These are phyloP conservation scores for Russula olivacea DNA, from an alignment of 768 basidiomycete species.

Conservation along the genomic window DNA sequence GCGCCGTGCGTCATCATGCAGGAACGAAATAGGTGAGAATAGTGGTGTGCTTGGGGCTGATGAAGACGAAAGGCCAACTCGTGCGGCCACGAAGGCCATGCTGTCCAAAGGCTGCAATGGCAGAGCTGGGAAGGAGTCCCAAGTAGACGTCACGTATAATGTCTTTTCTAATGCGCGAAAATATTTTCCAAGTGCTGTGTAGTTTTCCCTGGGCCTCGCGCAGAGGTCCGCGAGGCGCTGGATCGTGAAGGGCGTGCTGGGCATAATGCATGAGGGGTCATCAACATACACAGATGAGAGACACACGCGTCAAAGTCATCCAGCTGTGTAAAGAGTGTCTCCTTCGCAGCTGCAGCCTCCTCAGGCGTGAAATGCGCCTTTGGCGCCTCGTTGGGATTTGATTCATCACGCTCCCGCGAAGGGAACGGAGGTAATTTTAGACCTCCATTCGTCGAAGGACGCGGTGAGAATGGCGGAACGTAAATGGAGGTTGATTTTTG, in stretches of 20 bases:
- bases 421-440: constrained; percentile 71
- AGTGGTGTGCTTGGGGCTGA: constrained; percentile 70
- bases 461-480: constrained; percentile 36
- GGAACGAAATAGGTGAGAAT: constrained; percentile 83
- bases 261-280: constrained; percentile 27
- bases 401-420: constrained; percentile 45
- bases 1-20: constrained; percentile 76
- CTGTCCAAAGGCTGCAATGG: constrained; percentile 33
- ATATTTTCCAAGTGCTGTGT: constrained; percentile 79
- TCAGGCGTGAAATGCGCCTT: constrained; percentile 54
- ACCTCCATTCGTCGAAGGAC: constrained; percentile 44
- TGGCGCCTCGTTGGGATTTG: constrained; percentile 48
- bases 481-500: constrained; percentile 35
- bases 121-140: constrained; percentile 65
- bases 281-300: constrained; percentile 4
- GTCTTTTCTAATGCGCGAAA: constrained; percentile 80
- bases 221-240: constrained; percentile 85
- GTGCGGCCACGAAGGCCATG: constrained; percentile 30
- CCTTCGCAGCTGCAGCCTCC: constrained; percentile 54
- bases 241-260: constrained; percentile 76
- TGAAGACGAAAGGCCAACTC: constrained; percentile 43
- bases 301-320: constrained; percentile 72
- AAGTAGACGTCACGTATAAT: constrained; percentile 76
- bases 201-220: constrained; percentile 59
- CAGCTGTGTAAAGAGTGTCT: constrained; percentile 53